Percentiles rank a stretch among this genome's conserved stretches.
Conservation (phyloP, 345 rosid species). For the Clarkia xantiana region DNA sequence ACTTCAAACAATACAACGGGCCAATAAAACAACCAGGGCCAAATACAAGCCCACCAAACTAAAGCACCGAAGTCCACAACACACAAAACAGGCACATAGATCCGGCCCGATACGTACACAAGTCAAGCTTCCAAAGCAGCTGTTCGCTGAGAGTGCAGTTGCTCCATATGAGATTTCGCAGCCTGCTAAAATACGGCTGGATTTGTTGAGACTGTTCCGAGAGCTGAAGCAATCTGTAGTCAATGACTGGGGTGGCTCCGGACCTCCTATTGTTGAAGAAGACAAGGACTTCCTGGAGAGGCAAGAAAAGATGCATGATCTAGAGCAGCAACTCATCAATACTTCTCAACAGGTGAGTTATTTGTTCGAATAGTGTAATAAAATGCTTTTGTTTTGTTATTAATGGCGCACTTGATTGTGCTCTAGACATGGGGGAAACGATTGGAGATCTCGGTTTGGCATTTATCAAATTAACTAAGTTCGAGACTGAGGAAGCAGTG, state of each 20-base stretch:
- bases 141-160: conserved; percentile 60
- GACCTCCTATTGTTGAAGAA: conserved; percentile 75
- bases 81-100: no score
- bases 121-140: conserved; percentile 69
- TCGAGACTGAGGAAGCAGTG: conserved; percentile 81
- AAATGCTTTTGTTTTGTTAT: background rate
- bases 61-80: no score
- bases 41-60: no score
- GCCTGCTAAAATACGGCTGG: conserved; percentile 84
- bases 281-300: conserved; percentile 84
- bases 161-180: conserved; percentile 70
- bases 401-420: background rate
- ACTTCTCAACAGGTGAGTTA: conserved; percentile 85
- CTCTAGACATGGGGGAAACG: conserved; percentile 86
- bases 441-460: conserved; percentile 86
- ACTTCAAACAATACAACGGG: no score
- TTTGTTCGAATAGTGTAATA: background rate
- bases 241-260: conserved; percentile 78
- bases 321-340: conserved; percentile 80
- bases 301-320: conserved; percentile 67
- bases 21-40: no score
- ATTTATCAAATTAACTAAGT: conserved; percentile 78
- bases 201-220: conserved; percentile 73
- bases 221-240: conserved; percentile 81
- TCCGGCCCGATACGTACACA: no score